Evolutionary conservation across 2,329 filamentous ascomycete species (phyloP).

Genomic region (Dactylella cylindrospora): DNA sequence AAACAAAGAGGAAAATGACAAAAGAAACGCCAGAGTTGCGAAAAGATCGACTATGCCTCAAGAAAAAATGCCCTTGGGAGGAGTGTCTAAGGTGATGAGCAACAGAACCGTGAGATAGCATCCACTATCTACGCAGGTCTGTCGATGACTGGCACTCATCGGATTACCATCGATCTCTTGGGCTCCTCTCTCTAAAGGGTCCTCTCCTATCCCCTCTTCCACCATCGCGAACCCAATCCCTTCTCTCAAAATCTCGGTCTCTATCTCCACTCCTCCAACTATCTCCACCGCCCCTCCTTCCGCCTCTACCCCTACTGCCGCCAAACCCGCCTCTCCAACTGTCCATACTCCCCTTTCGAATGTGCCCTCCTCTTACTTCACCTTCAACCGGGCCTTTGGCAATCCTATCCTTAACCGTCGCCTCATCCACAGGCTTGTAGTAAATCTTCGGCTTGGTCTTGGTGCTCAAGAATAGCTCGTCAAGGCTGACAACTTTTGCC

Average conservation of each 20-base stretch:
- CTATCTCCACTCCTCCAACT: conserved; percentile 38
- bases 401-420: conserved; percentile 46
- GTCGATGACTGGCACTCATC: too few relatives aligned
- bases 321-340: conserved; percentile 28
- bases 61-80: too few relatives aligned
- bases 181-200: conserved; percentile 29
- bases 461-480: conserved; percentile 47
- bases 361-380: conserved; percentile 28
- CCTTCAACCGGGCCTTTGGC: conserved; percentile 42
- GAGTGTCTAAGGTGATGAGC: too few relatives aligned
- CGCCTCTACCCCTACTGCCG: conserved; percentile 21
- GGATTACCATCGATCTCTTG: conserved; percentile 30
- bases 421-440: conserved; percentile 47
- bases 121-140: too few relatives aligned
- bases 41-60: too few relatives aligned
- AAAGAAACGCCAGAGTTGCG: neutral
- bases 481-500: conserved; percentile 44
- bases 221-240: conserved; percentile 41
- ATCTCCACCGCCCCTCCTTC: conserved; percentile 20
- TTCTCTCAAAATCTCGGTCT: conserved; percentile 35
- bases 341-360: conserved; percentile 15
- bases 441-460: conserved; percentile 48
- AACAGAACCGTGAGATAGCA: too few relatives aligned
- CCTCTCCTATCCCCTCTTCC: conserved; percentile 30
- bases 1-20: too few relatives aligned